These are phyloP conservation scores for Terfezia claveryi DNA, from an alignment of 495 filamentous ascomycete genomes.

Conservation along the genomic window DNA sequence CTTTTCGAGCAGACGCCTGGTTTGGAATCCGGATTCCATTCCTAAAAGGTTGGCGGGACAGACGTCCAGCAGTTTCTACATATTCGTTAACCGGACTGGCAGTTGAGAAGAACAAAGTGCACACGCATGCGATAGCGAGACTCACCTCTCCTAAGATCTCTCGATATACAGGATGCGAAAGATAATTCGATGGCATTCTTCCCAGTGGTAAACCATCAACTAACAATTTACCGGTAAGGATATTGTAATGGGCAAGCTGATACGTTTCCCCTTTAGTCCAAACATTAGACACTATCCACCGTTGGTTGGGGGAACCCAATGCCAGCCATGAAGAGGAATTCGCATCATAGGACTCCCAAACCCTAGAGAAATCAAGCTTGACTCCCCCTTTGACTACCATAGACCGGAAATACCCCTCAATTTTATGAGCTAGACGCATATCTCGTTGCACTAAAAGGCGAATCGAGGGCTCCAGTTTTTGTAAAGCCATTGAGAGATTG, in stretches of 20 bases:
- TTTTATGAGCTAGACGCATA: neutral
- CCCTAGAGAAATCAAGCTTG: neutral
- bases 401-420: neutral
- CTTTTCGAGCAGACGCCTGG: too few relatives aligned
- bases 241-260: slow-evolving; percentile 27
- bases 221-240: slow-evolving; percentile 34
- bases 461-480: neutral
- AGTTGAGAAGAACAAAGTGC: too few relatives aligned
- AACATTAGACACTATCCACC: neutral
- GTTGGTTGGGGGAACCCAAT: neutral
- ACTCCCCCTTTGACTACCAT: neutral
- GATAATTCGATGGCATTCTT: slow-evolving; percentile 28
- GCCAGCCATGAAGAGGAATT: too few relatives aligned
- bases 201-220: slow-evolving; percentile 32
- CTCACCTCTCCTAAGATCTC: neutral
- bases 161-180: slow-evolving; percentile 18
- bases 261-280: neutral
- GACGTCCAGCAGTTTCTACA: neutral
- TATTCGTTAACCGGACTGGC: neutral
- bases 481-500: slow-evolving; percentile 2
- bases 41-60: neutral
- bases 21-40: neutral
- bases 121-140: neutral
- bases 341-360: neutral
- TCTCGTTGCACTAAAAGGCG: neutral